Conservation (phyloP, 2,329 filamentous ascomycete species). For the Phoma sp. region DNA sequence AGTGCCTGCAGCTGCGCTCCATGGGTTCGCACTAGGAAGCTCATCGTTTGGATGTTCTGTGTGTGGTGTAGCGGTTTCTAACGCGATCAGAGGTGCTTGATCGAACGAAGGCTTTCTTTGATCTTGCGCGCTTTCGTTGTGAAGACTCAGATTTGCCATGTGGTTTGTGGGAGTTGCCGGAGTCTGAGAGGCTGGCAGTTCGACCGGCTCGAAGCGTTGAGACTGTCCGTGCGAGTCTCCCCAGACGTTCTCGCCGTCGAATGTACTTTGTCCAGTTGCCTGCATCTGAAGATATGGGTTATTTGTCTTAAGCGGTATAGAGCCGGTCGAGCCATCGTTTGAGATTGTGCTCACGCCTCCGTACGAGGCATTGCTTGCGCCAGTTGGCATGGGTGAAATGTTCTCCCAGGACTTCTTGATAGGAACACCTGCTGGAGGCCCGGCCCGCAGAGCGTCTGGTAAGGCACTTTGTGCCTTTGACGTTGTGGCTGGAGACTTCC, state of each 20-base stretch:
- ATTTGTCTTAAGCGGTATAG: slow-evolving; percentile 48
- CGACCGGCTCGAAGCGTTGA: slow-evolving; percentile 45
- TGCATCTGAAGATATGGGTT: slow-evolving; percentile 54
- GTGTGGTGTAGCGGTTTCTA: slow-evolving; percentile 25
- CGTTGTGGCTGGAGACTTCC: slow-evolving; percentile 30
- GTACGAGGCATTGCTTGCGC: slow-evolving; percentile 36
- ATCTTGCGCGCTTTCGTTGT: slow-evolving; percentile 30
- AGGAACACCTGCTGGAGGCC: slow-evolving; percentile 39
- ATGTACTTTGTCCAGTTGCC: slow-evolving; percentile 43
- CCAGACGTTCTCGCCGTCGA: slow-evolving; percentile 49
- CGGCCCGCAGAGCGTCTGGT: slow-evolving; percentile 40
- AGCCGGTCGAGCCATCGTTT: slow-evolving; percentile 30
- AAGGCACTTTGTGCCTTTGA: slow-evolving; percentile 23
- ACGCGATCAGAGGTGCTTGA: slow-evolving; percentile 20
- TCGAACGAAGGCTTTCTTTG: slow-evolving; percentile 31
- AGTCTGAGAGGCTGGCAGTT: slow-evolving; percentile 50
- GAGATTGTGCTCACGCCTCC: slow-evolving; percentile 41
- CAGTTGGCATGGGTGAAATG: slow-evolving; percentile 38
- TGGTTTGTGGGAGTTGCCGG: slow-evolving; percentile 48
- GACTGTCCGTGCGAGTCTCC: slow-evolving; percentile 38
- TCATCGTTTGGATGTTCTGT: slow-evolving; percentile 29
- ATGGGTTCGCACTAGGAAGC: slow-evolving; percentile 34
- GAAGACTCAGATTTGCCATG: slow-evolving; percentile 46
- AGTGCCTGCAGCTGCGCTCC: slow-evolving; percentile 37
- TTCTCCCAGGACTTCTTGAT: slow-evolving; percentile 39